phyloP scores from a whole-genome alignment of 768 basidiomycete genomes.

The Hypholoma sublateritium region DNA sequence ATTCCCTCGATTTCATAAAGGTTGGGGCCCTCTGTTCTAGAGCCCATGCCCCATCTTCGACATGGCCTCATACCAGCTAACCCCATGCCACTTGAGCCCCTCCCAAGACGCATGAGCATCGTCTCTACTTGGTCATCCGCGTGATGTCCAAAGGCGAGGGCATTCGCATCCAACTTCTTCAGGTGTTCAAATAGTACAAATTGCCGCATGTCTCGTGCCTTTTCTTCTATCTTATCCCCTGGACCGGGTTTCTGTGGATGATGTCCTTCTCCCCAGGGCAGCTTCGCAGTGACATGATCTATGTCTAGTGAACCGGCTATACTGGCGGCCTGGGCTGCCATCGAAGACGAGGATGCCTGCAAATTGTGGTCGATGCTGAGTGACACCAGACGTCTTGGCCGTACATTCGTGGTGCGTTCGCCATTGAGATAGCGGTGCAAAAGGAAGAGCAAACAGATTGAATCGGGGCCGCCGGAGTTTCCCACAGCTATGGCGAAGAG shows the following conservation, averaged over 20 bases:
- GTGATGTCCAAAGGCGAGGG: conserved; percentile 74
- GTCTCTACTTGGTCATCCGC: conserved; percentile 86
- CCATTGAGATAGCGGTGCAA: conserved; percentile 45
- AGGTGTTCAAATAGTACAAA: conserved; percentile 33
- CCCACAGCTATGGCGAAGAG: conserved; percentile 53
- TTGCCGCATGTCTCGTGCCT: conserved; percentile 62
- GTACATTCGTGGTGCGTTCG: neutral
- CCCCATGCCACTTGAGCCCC: conserved; percentile 54
- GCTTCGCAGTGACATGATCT: conserved; percentile 41
- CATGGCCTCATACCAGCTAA: conserved; percentile 66
- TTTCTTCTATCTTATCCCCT: conserved; percentile 47
- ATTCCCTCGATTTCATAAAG: conserved; percentile 58
- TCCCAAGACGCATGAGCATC: conserved; percentile 64
- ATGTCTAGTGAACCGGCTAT: conserved; percentile 46
- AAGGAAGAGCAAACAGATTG: conserved; percentile 74
- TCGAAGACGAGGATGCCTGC: conserved; percentile 53
- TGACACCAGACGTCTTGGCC: conserved; percentile 41
- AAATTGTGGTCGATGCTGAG: conserved; percentile 71
- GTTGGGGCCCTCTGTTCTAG: conserved; percentile 28
- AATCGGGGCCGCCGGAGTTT: conserved; percentile 83
- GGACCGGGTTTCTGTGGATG: conserved; percentile 48
- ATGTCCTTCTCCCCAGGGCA: conserved; percentile 59
- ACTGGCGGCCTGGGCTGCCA: conserved; percentile 50
- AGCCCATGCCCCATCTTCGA: conserved; percentile 82
- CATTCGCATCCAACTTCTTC: conserved; percentile 31